Evolutionary conservation across 176 grass and related monocot species (phyloP).

Genomic region (Phoenix roebelenii): DNA sequence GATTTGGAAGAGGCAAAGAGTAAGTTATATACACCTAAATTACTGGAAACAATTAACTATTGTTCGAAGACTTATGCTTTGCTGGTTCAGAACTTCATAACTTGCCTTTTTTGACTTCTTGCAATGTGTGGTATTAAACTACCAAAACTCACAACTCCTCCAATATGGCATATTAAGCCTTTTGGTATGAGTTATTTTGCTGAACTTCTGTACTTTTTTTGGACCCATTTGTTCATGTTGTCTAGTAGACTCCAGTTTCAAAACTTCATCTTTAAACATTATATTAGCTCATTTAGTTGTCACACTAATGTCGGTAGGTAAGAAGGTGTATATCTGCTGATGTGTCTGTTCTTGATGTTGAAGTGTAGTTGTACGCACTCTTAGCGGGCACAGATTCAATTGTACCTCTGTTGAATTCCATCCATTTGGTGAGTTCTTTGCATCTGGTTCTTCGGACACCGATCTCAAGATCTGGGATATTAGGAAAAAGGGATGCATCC

Average conservation of each 20-base stretch:
- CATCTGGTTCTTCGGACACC: slow-evolving; percentile 86
- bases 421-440: slow-evolving; percentile 97
- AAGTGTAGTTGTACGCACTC: slow-evolving; percentile 75
- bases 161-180: background rate
- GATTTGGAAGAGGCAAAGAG: slow-evolving; percentile 93
- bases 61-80: too few relatives aligned
- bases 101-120: background rate
- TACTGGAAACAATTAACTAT: background rate
- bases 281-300: too few relatives aligned
- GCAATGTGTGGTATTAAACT: background rate
- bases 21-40: slow-evolving; percentile 23
- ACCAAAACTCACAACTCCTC: background rate
- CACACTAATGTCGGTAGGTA: too few relatives aligned
- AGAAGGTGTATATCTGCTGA: background rate
- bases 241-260: too few relatives aligned
- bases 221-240: too few relatives aligned
- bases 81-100: background rate
- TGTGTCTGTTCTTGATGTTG: slow-evolving; percentile 31
- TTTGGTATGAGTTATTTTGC: too few relatives aligned
- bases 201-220: too few relatives aligned
- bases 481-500: slow-evolving; percentile 97
- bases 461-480: slow-evolving; percentile 99
- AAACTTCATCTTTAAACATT: too few relatives aligned
- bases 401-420: slow-evolving; percentile 88
- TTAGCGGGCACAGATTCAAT: slow-evolving; percentile 66